phyloP scores from a whole-genome alignment of 1,139 yeast genomes.

The Hansenula lynferdii region DNA sequence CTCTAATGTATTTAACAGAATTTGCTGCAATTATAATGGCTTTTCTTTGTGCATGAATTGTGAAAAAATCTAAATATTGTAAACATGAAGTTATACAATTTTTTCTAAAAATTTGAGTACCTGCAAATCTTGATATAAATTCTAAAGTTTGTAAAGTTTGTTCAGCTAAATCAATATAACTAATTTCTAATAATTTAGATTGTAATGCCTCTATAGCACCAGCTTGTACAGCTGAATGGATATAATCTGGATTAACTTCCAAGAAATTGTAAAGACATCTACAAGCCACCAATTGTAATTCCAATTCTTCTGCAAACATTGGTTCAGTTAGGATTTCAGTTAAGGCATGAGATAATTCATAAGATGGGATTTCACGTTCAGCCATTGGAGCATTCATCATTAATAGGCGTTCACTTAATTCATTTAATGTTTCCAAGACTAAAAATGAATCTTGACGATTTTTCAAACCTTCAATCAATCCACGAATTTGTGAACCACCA shows the following conservation, averaged over 20 bases:
- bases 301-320: constrained; percentile 58
- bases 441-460: constrained; percentile 36
- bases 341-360: constrained; percentile 49
- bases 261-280: constrained; percentile 79
- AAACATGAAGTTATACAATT: constrained; percentile 68
- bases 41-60: constrained; percentile 84
- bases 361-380: constrained; percentile 62
- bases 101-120: constrained; percentile 44
- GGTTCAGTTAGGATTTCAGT: constrained; percentile 59
- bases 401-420: constrained; percentile 54
- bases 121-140: constrained; percentile 54
- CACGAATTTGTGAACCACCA: constrained; percentile 33
- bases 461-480: constrained; percentile 36
- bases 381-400: constrained; percentile 67
- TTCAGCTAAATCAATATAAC: constrained; percentile 87
- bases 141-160: constrained; percentile 81
- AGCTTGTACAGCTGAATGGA: constrained; percentile 58
- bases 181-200: constrained; percentile 65
- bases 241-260: constrained; percentile 69
- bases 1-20: constrained; percentile 39
- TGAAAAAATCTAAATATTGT: constrained; percentile 79
- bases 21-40: constrained; percentile 77
- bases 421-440: constrained; percentile 57
- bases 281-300: constrained; percentile 78
- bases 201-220: constrained; percentile 68